Evolutionary conservation across 2,329 filamentous ascomycete genomes (phyloP), one percentile per base, ranked within the genome.

Genomic region (Aspergillus quadricinctus): DNA sequence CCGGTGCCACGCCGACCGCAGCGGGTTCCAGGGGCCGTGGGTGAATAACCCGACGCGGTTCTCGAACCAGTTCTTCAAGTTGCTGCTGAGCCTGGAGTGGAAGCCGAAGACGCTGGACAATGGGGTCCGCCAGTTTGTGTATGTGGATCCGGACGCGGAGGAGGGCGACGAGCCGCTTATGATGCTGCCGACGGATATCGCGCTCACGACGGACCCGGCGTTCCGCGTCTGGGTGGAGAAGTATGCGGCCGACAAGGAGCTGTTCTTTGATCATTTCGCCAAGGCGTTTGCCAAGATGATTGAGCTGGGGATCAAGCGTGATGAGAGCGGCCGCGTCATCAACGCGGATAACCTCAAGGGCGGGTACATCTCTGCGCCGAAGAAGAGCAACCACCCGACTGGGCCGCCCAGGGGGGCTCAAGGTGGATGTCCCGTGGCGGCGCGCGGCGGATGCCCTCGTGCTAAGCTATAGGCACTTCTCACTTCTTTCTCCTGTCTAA

Each of bases 121-220:
- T 59, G 83, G 82, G 0, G 66, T 83, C 19, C 72, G 75, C 54
- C 83, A 87, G 71, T 88, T 84, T 67, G 79, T 81, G 48, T 83
- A 83, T 63, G 78, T 80, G 49, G 83, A 86, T 59, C 81, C 84
- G 49, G 81, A 86, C 61, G 66, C 69, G 21, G 72, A 73, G 53
- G 75, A 75, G 62, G 68, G 67, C 41, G 79, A 80, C 48, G 80
- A 81, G 56, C 81, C 81, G 55, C 72, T 87, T 45, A 87, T 87
- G 85, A 87, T 87, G 85, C 66, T 87, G 66, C 84, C 84, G 0
- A 86, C 84, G 2, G 84, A 87, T 66, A 80, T 87, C 64, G 80
- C 83, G 4, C 74, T 87, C 41, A 71, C 81, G 3, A 74, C 77
- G 1, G 84, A 88, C 60, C 68, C 75, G 2, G 66, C 61, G 5